Evolutionary conservation across 805 yeast species (phyloP), one percentile per base, ranked within the genome.

Genomic region (Spathaspora boniae): DNA sequence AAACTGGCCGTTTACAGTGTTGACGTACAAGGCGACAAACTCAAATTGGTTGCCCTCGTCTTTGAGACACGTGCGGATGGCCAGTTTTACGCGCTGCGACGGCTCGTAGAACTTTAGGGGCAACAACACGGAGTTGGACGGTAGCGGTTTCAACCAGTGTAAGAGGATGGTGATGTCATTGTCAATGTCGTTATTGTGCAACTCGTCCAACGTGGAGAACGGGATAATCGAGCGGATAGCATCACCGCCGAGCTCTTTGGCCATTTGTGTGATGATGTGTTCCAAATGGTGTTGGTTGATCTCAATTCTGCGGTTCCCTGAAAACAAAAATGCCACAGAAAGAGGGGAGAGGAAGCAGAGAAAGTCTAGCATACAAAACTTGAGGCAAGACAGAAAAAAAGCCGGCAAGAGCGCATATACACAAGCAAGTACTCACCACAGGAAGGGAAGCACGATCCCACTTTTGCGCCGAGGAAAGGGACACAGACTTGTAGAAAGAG

Each of bases 1-100:
- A 34, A 59, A 54, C 23, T 47, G 46, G 7, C 17, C 26, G 11
- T 48, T 48, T 9, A 67, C 53, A 2, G 70, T 56, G 42, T 61
- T 62, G 24, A 53, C 42, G 31, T 60, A 59, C 12, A 67, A 47
- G 17, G 47, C 51, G 11, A 60, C 53, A 33, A 67, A 65, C 11
- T 60, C 60, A 8, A 47, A 41, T 38, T 64, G 71, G 26, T 49
- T 51, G 4, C 26, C 8, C 4, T 56, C 60, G 36, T 61, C 63
- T 33, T 62, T 60, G 16, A 66, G 47, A 33, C 70, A 62, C 11
- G 60, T 50, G 30, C 60, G 45, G 9, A 65, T 61, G 3, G 71
- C 71, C 1, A 63, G 48, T 26, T 52, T 57, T 6, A 62, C 51
- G 18, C 73, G 44, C 15, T 53, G 59, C 17, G 64, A 51, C 1